These are phyloP conservation scores for Anthostomella pinea DNA, from an alignment of 2,329 filamentous ascomycete genomes.

Conservation along the genomic window DNA sequence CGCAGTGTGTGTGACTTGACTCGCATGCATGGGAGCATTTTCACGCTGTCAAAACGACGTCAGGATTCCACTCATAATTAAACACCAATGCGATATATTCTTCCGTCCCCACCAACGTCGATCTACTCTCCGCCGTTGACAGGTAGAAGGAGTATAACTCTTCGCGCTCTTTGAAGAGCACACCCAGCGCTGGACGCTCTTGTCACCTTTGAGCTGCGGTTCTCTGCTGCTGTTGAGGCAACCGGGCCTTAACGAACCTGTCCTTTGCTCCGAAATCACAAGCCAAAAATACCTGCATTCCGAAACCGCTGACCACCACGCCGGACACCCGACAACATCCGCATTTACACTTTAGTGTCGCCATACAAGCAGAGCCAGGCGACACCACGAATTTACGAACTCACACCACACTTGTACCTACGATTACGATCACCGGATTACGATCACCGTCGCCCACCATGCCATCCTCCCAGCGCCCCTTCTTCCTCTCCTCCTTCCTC, in stretches of 20 bases:
- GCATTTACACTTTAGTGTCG: not conserved
- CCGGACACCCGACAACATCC: not conserved
- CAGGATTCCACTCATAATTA: no score
- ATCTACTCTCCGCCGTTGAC: not conserved
- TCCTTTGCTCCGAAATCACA: constrained; percentile 6
- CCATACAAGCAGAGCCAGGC: not conserved
- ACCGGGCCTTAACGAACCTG: not conserved
- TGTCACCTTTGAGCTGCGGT: not conserved
- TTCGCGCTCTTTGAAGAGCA: not conserved
- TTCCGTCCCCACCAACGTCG: not conserved
- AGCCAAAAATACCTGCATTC: constrained; percentile 4
- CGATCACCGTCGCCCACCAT: constrained; percentile 15
- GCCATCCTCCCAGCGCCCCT: constrained; percentile 34
- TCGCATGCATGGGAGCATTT: no score
- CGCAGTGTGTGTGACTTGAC: no score
- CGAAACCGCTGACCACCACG: not conserved
- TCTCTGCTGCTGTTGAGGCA: not conserved
- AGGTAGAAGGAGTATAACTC: not conserved
- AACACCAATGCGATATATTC: no score
- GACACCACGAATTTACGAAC: not conserved
- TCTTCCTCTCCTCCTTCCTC: constrained; percentile 35
- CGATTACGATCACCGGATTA: no score
- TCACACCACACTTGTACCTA: not conserved
- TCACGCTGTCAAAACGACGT: no score
- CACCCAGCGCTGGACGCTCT: constrained; percentile 2